Base-by-base conservation (phyloP, 345 rosid genomes). In the Iberis pinnata region DNA sequence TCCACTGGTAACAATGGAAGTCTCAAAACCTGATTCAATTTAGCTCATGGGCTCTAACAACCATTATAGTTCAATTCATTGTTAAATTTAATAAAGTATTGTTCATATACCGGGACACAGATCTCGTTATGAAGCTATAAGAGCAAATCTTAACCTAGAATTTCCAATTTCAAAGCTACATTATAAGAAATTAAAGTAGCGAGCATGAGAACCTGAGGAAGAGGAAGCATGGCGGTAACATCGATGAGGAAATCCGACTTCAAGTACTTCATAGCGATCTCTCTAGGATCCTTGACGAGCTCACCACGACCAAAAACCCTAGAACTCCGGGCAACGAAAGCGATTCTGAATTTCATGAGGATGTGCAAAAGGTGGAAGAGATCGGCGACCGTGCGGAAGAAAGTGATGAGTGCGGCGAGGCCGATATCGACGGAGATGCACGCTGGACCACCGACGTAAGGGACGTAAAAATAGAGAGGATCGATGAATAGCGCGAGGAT, bases 301-400 rank as follows among this genome's bases (percentile, higher is more conserved):
- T 88, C 98, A 4, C 97, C 95, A 0, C 84, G 76, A 8, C 97
- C 95, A 26, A 92, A 88, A 31, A 80, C 88, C 18, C 86, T 63
- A 15, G 95, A 83, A 40, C 68, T 85, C 10, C 94, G 75, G 0
- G 97, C 81, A 4, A 85, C 80, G 35, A 80, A 92, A 1, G 86
- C 94, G 0, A 95, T 92, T 54, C 95, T 73, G 37, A 92, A 92
- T 75, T 92, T 83, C 82, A 85, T 76, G 41, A 75, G 0, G 12
- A 92, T 79, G 49, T 85, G 95, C 18, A 85, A 39, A 31, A 73
- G 51, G 61, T 78, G 81, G 68, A 83, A 85, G 29, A 80, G 19
- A 66, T 92, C 97, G 5, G 83, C 74, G 3, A 80, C 31, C 12
- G 83, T 63, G n/a, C 95, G 76, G 25, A 81, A 80, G 63, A 78